These are phyloP conservation scores for Torulaspora delbrueckii DNA, from an alignment of 805 yeast genomes.

Conservation along the genomic window DNA sequence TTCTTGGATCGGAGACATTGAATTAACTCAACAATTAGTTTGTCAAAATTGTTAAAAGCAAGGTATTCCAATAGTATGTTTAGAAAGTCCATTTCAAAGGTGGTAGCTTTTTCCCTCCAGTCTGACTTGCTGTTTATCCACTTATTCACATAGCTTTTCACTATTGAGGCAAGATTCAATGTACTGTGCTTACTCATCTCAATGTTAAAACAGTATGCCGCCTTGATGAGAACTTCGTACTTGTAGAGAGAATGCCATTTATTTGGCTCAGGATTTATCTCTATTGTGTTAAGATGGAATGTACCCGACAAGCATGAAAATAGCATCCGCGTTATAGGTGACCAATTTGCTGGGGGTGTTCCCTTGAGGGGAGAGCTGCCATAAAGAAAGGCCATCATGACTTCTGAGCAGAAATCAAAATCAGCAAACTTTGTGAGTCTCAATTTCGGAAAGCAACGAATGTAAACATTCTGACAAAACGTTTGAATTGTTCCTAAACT, in stretches of 20 bases:
- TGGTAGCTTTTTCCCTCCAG: conserved; percentile 9
- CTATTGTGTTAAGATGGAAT: conserved; percentile 4
- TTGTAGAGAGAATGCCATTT: conserved; percentile 23
- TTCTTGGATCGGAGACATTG: conserved; percentile 4
- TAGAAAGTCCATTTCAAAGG: conserved; percentile 25
- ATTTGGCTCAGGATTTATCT: conserved; percentile 8
- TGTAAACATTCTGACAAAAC: conserved; percentile 15
- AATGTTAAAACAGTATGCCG: conserved; percentile 33
- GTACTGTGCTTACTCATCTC: conserved; percentile 35
- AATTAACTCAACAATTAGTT: conserved; percentile 14
- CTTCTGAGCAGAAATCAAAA: conserved; percentile 22
- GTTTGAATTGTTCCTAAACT: conserved; percentile 12
- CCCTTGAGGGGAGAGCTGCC: conserved; percentile 6
- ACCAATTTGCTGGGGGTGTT: conserved; percentile 18
- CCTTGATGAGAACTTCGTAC: conserved; percentile 33
- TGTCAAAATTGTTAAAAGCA: conserved; percentile 26
- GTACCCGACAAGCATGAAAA: conserved; percentile 14
- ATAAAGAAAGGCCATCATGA: conserved; percentile 26
- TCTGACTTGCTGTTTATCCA: conserved; percentile 24
- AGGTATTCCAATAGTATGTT: conserved; percentile 24
- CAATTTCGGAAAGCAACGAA: conserved; percentile 14
- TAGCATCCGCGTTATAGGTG: conserved; percentile 22
- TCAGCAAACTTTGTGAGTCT: conserved; percentile 8
- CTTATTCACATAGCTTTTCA: conserved; percentile 29
- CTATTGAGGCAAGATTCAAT: conserved; percentile 31